These are phyloP conservation scores for Daldinia sp. DNA, from an alignment of 2,329 filamentous ascomycete genomes.

Conservation along the genomic window DNA sequence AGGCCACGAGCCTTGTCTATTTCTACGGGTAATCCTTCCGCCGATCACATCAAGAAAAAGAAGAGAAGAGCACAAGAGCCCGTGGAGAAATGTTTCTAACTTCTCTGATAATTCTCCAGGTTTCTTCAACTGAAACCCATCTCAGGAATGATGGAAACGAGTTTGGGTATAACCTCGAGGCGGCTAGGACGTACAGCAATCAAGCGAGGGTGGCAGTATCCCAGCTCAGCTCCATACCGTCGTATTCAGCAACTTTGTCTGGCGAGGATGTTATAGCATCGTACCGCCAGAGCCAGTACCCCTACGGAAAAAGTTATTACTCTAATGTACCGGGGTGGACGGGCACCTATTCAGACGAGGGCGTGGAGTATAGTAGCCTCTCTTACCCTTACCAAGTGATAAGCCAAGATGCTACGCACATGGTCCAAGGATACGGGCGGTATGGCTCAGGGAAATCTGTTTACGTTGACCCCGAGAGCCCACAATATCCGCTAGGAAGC, in stretches of 20 bases:
- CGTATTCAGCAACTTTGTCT: constrained; percentile 49
- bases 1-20: constrained; percentile 75
- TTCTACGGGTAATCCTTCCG: constrained; percentile 72
- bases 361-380: constrained; percentile 48
- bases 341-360: constrained; percentile 49
- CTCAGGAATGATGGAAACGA: constrained; percentile 46
- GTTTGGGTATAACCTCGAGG: constrained; percentile 50
- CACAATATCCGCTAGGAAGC: constrained; percentile 47
- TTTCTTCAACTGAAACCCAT: constrained; percentile 50
- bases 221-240: constrained; percentile 43
- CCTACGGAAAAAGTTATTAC: constrained; percentile 49
- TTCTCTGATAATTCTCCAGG: constrained; percentile 41
- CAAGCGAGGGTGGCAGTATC: constrained; percentile 44
- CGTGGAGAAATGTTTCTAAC: constrained; percentile 27
- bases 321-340: constrained; percentile 48
- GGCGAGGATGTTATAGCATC: constrained; percentile 46
- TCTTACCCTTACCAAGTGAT: constrained; percentile 49
- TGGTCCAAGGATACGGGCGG: constrained; percentile 47
- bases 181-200: constrained; percentile 46
- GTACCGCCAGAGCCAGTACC: constrained; percentile 48
- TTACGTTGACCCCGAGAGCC: constrained; percentile 49
- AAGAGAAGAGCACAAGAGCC: background rate
- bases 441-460: constrained; percentile 44
- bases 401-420: constrained; percentile 46
- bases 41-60: constrained; percentile 8